phyloP scores from a whole-genome alignment of 2,329 filamentous ascomycete genomes.

The Colletotrichum cuscutae region DNA sequence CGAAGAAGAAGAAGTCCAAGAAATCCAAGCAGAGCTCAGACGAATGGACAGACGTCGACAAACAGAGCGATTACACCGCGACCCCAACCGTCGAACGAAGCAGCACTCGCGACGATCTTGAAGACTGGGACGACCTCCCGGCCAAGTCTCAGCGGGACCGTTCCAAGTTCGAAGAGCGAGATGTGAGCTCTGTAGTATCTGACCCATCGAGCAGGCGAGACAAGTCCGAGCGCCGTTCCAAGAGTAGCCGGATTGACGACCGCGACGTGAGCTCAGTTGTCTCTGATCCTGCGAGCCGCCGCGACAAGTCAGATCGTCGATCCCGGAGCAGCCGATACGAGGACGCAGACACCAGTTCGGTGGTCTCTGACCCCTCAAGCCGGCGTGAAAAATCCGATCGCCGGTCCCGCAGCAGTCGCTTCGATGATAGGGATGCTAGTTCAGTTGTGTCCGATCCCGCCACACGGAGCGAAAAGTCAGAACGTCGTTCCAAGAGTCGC shows the following conservation, averaged over 20 bases:
- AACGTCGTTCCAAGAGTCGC: conserved; percentile 45
- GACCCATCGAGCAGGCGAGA: conserved; percentile 48
- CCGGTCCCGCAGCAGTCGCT: conserved; percentile 15
- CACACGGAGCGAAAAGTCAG: conserved; percentile 45
- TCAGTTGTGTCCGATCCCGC: conserved; percentile 59
- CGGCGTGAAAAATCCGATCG: conserved; percentile 23
- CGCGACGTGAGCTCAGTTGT: conserved; percentile 60
- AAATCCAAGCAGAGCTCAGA: conserved; percentile 37
- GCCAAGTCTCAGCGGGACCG: conserved; percentile 37
- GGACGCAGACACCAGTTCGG: conserved; percentile 57
- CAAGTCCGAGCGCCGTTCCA: conserved; percentile 48
- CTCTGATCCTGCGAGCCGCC: conserved; percentile 52
- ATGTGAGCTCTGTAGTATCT: conserved; percentile 61
- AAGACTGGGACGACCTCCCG: conserved; percentile 27
- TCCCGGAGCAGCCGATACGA: conserved; percentile 51
- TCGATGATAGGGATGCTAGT: conserved; percentile 56
- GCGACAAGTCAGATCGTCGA: conserved; percentile 47
- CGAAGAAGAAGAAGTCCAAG: conserved; percentile 45
- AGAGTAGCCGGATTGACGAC: conserved; percentile 53
- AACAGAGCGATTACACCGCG: conserved; percentile 10
- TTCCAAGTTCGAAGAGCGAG: conserved; percentile 51
- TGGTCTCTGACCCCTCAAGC: conserved; percentile 43
- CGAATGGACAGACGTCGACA: conserved; percentile 36
- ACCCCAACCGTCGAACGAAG: conserved; percentile 1
- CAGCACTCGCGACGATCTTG: not conserved